Evolutionary conservation across 495 filamentous ascomycete genomes (phyloP), one percentile per base, ranked within the genome.

Genomic region (Tetracladium marchalianum): DNA sequence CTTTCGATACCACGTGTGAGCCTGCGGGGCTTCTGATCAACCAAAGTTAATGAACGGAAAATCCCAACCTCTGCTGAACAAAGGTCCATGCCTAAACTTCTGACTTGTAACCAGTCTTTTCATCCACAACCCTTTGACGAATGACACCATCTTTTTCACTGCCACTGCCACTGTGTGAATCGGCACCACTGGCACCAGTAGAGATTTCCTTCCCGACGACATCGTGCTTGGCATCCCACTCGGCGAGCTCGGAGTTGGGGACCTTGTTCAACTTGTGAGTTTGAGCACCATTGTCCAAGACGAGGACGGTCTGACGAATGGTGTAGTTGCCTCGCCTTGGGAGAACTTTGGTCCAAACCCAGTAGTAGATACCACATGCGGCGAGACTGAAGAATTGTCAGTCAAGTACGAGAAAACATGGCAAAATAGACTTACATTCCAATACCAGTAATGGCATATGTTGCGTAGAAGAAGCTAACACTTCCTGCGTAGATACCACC

Each of bases 391-490:
- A 32, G 6, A 18, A 31, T 12, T 12, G 41, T 43, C 5, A 53
- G 54, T 33, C 41, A 17, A 9, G n/a, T 18, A 42, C 36, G 34
- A 35, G 17, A 40, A 17, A 6, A 2, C 16, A 24, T 8, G 39
- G 22, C 13, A 32, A 34, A n/a, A 37, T 37, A 6, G 37, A 72
- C 73, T 66, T 56, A 78, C 73, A 78, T 66, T 16, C 58, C 74
- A 33, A 81, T 63, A 1, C 77, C 76, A 9, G 68, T 66, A 2
- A 74, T 77, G 16, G 67, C 62, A 46, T 82, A 82, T 5, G 78
- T 81, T 4, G 66, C 78, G 47, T 83, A 83, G 77, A 78, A 83
- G 52, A 84, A 83, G 40, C 71, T 79, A 1, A 83, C 77, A 46
- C 77, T 70, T 0, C 79, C 78, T 1, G 71, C 75, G 35, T 64